A percentile compares a stretch with the other conserved stretches of the same genome.
Conservation (phyloP, 306 rosid genomes). For the Medicago ruthenica region DNA sequence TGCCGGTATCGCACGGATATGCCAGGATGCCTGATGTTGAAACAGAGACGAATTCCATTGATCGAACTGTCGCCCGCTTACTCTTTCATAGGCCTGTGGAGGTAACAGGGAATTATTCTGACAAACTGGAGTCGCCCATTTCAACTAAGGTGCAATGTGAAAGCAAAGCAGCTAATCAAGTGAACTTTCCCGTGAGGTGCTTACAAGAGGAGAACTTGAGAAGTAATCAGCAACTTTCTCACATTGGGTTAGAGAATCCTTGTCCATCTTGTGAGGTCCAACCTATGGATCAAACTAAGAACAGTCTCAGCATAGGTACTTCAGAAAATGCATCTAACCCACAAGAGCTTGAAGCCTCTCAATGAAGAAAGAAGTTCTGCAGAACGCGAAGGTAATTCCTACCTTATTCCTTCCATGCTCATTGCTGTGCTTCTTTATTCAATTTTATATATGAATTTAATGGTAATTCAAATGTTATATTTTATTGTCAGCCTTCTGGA, state of each 20-base stretch:
- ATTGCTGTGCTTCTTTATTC: constrained; percentile 25
- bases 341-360: constrained; percentile 63
- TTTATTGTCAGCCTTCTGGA: constrained; percentile 60
- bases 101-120: constrained; percentile 55
- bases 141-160: constrained; percentile 54
- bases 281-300: constrained; percentile 49
- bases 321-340: constrained; percentile 64
- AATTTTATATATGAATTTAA: constrained; percentile 49
- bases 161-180: constrained; percentile 43
- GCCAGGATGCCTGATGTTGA: constrained; percentile 63
- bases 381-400: constrained; percentile 62
- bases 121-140: constrained; percentile 54
- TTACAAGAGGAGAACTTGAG: constrained; percentile 50
- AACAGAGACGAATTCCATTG: constrained; percentile 88
- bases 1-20: constrained; percentile 48
- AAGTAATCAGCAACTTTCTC: constrained; percentile 47
- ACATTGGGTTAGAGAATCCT: constrained; percentile 48
- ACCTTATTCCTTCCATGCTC: constrained; percentile 46
- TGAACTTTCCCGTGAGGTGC: constrained; percentile 47
- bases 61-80: constrained; percentile 89
- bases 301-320: constrained; percentile 47
- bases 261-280: constrained; percentile 48
- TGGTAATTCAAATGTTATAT: constrained; percentile 54
- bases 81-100: constrained; percentile 83
- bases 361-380: constrained; percentile 50